These are phyloP conservation scores for Malus hybrid DNA, from an alignment of 331 rosid genomes.

Conservation along the genomic window DNA sequence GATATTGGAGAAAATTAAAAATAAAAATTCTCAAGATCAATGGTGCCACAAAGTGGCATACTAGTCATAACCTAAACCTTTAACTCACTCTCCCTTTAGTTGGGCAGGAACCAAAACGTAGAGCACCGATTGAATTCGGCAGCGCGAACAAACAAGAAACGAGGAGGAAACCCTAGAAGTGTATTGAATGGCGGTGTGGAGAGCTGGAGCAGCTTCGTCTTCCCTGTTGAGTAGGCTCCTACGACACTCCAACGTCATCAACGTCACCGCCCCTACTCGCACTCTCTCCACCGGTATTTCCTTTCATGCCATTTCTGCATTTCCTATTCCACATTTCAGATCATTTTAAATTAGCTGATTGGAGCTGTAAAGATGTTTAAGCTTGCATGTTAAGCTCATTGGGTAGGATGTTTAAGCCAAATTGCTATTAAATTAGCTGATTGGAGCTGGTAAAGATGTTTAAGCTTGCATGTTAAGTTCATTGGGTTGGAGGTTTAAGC, in stretches of 20 bases:
- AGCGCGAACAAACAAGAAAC: neutral
- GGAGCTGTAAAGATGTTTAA: neutral
- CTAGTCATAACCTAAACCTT: too few relatives aligned
- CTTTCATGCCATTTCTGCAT: neutral
- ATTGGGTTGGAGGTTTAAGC: neutral
- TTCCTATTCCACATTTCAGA: neutral
- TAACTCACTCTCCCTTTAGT: too few relatives aligned
- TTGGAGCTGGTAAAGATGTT: neutral
- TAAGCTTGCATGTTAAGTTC: neutral
- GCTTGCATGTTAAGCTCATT: too few relatives aligned
- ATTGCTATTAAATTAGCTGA: too few relatives aligned
- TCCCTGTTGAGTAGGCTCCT: constrained; percentile 10
- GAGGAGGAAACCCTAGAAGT: neutral
- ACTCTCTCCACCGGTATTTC: constrained; percentile 23
- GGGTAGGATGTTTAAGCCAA: too few relatives aligned
- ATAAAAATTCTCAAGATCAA: too few relatives aligned
- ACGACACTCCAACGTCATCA: neutral
- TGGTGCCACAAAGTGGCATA: too few relatives aligned
- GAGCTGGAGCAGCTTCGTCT: constrained; percentile 34
- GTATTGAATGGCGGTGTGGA: constrained; percentile 40
- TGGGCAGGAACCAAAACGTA: neutral
- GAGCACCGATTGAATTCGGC: neutral
- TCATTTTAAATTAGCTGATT: neutral
- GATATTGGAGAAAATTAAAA: too few relatives aligned
- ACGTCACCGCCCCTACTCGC: constrained; percentile 12